Evolutionary conservation across 257 asterid genomes (phyloP).

Genomic region (Cordia subcordata): DNA sequence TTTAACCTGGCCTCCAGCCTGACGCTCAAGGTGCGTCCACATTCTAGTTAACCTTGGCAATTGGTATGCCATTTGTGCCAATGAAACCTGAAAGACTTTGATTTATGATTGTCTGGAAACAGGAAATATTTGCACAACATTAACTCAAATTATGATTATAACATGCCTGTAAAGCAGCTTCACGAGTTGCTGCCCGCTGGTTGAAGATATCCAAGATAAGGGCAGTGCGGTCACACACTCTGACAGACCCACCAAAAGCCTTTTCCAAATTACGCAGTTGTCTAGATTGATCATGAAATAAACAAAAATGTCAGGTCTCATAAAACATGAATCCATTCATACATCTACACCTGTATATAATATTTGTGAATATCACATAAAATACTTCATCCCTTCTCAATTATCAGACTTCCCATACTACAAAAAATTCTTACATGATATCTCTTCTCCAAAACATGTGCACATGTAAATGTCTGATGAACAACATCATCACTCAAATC

Average conservation of each 20-base stretch:
- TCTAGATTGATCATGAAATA: constrained; percentile 38
- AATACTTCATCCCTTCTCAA: no score
- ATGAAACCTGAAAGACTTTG: constrained; percentile 50
- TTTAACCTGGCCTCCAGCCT: constrained; percentile 98
- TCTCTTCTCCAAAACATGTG: no score
- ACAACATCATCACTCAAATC: background rate
- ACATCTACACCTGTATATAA: background rate
- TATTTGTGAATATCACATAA: no score
- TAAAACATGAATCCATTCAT: background rate
- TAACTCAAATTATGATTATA: constrained; percentile 3
- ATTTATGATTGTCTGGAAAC: constrained; percentile 17
- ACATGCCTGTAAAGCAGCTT: constrained; percentile 84
- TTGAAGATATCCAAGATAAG: constrained; percentile 93
- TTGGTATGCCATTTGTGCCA: constrained; percentile 98
- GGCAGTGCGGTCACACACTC: constrained; percentile 98
- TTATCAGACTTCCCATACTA: no score
- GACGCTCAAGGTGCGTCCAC: constrained; percentile 99
- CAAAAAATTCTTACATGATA: no score
- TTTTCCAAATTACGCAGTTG: constrained; percentile 91
- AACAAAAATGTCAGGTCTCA: background rate
- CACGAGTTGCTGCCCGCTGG: constrained; percentile 96
- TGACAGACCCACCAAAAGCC: constrained; percentile 77
- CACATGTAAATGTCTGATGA: no score
- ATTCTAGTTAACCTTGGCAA: constrained; percentile 86
- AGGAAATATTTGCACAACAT: constrained; percentile 5